Percentiles rank a stretch among this genome's conserved stretches.
phyloP scores from a whole-genome alignment of 1,139 yeast species.

The Geotrichum restrictum region DNA sequence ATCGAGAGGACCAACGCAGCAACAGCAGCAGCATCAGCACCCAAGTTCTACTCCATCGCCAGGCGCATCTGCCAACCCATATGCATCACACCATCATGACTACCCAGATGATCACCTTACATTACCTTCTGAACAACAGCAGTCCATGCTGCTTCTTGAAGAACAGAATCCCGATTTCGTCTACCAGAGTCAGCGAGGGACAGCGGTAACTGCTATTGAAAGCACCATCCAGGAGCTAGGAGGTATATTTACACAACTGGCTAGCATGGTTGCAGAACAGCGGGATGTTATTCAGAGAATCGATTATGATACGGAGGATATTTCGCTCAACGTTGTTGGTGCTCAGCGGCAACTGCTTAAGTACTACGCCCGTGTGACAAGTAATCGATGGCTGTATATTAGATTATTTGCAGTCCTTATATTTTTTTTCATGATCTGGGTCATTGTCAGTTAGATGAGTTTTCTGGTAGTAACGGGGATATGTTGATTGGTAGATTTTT shows the following conservation, averaged over 20 bases:
- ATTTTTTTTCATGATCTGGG: constrained; percentile 35
- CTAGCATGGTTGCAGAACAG: constrained; percentile 97
- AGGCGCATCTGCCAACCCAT: constrained; percentile 37
- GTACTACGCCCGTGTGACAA: constrained; percentile 81
- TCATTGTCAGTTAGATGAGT: constrained; percentile 28
- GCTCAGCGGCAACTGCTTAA: constrained; percentile 92
- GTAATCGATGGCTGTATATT: constrained; percentile 87
- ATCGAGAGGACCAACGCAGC: constrained; percentile 5
- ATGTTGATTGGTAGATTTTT: too few relatives aligned
- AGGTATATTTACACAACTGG: constrained; percentile 85
- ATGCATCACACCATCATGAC: constrained; percentile 27
- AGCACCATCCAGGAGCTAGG: constrained; percentile 96
- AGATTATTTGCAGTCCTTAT: constrained; percentile 86
- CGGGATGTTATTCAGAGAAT: constrained; percentile 94
- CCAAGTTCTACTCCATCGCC: not conserved
- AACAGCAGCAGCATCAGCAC: not conserved
- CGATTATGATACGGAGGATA: constrained; percentile 92
- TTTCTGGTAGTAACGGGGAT: too few relatives aligned
- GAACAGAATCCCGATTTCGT: constrained; percentile 54
- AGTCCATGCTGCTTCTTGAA: constrained; percentile 58
- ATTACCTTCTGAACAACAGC: constrained; percentile 65
- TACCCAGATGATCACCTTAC: constrained; percentile 40
- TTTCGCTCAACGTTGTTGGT: constrained; percentile 79
- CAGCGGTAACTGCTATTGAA: constrained; percentile 94
- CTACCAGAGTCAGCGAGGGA: constrained; percentile 77